phyloP scores from a whole-genome alignment of 2,329 filamentous ascomycete species.

The Cercospora sp. region DNA sequence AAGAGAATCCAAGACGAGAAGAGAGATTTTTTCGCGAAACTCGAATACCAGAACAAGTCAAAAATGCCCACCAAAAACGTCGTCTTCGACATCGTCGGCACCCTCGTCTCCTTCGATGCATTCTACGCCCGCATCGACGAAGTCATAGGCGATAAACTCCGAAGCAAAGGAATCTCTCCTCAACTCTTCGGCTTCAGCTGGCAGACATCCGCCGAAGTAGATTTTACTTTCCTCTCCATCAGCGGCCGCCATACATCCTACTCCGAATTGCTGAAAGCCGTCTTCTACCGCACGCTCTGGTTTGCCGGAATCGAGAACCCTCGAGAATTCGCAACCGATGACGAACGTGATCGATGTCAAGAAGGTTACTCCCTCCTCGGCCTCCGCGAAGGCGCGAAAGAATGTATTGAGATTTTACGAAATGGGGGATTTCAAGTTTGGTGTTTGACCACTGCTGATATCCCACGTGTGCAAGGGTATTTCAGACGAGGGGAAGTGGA shows the following conservation, averaged over 20 bases:
- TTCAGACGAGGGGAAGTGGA: slow-evolving; percentile 52
- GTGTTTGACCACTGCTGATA: slow-evolving; percentile 56
- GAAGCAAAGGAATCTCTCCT: slow-evolving; percentile 43
- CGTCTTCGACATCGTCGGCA: slow-evolving; percentile 53
- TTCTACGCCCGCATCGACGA: slow-evolving; percentile 46
- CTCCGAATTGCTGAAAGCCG: slow-evolving; percentile 44
- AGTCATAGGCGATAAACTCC: slow-evolving; percentile 46
- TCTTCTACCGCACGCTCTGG: slow-evolving; percentile 53
- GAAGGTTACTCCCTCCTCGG: slow-evolving; percentile 40
- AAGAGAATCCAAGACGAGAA: neutral
- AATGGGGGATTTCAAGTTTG: slow-evolving; percentile 54
- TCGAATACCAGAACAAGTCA: neutral
- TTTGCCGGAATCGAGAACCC: slow-evolving; percentile 49
- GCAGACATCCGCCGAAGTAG: slow-evolving; percentile 51
- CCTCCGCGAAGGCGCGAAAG: slow-evolving; percentile 44
- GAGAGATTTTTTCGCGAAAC: neutral
- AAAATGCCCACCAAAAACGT: slow-evolving; percentile 30
- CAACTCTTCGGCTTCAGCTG: slow-evolving; percentile 50
- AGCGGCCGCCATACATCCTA: slow-evolving; percentile 48
- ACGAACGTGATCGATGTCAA: slow-evolving; percentile 45
- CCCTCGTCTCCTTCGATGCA: slow-evolving; percentile 50
- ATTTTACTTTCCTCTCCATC: slow-evolving; percentile 53
- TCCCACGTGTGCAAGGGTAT: slow-evolving; percentile 53
- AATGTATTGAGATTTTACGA: slow-evolving; percentile 48
- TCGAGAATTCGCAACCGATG: slow-evolving; percentile 45